Evolutionary conservation across 495 filamentous ascomycete genomes (phyloP).

Genomic region (Neurospora sp.): DNA sequence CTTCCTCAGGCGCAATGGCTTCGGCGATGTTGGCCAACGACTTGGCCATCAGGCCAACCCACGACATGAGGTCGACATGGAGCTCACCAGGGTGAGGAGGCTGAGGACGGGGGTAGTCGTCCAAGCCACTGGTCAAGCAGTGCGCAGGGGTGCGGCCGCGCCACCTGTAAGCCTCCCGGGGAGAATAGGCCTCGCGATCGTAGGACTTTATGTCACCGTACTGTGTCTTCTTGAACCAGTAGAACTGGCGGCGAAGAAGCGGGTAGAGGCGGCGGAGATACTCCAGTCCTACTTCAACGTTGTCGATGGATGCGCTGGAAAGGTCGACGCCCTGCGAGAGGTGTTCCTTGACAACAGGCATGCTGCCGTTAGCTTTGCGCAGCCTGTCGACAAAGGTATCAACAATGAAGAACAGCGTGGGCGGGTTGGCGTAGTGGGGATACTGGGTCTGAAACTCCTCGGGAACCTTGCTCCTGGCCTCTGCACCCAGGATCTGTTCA

Average conservation of each 20-base stretch:
- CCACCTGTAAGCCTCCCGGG: slow-evolving; percentile 91
- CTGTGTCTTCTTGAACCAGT: slow-evolving; percentile 92
- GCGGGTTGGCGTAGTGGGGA: slow-evolving; percentile 95
- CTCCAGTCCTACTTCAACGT: slow-evolving; percentile 55
- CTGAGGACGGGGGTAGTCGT: slow-evolving; percentile 90
- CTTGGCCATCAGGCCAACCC: slow-evolving; percentile 91
- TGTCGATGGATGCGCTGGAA: slow-evolving; percentile 52
- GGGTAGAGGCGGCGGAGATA: slow-evolving; percentile 81
- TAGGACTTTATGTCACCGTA: slow-evolving; percentile 82
- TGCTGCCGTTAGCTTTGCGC: slow-evolving; percentile 29
- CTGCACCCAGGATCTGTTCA: slow-evolving; percentile 90
- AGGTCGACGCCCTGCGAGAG: slow-evolving; percentile 26
- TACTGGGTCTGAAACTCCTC: slow-evolving; percentile 93
- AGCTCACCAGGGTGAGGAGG: slow-evolving; percentile 97
- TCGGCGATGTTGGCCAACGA: slow-evolving; percentile 68
- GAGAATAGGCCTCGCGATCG: slow-evolving; percentile 76
- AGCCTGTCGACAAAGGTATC: slow-evolving; percentile 74
- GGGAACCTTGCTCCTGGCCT: slow-evolving; percentile 93
- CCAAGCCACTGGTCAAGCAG: slow-evolving; percentile 83
- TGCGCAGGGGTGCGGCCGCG: slow-evolving; percentile 80
- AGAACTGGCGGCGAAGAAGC: slow-evolving; percentile 81
- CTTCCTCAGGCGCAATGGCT: slow-evolving; percentile 63
- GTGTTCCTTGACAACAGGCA: slow-evolving; percentile 19
- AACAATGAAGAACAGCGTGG: slow-evolving; percentile 87
- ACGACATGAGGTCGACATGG: slow-evolving; percentile 88